These are phyloP conservation scores for Protea cynaroides DNA, from an alignment of 164 flowering plant species.

Conservation along the genomic window DNA sequence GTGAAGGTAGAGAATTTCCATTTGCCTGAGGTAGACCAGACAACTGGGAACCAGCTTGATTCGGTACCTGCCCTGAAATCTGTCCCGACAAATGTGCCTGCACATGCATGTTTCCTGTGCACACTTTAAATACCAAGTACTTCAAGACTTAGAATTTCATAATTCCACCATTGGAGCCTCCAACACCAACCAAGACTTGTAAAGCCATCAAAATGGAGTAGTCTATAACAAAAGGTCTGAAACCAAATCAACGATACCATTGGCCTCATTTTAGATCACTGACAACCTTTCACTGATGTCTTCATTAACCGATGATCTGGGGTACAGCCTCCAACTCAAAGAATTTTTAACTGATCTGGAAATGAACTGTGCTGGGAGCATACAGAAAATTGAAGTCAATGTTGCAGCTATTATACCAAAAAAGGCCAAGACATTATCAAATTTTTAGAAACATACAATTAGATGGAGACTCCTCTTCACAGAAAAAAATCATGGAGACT, in stretches of 20 bases:
- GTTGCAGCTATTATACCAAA: too few species aligned
- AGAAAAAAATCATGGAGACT: too few species aligned
- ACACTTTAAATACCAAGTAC: constrained; percentile 6
- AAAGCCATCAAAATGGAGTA: constrained; percentile 1
- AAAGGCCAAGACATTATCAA: too few species aligned
- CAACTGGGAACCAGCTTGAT: constrained; percentile 48
- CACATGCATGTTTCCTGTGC: constrained; percentile 21
- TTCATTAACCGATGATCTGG: constrained; percentile 4
- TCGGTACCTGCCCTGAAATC: constrained; percentile 71
- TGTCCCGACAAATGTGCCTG: constrained; percentile 69
- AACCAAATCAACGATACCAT: constrained; percentile 1
- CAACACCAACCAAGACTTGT: constrained; percentile 7
- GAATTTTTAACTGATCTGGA: neutral
- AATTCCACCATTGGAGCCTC: constrained; percentile 13
- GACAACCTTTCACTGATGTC: constrained; percentile 11
- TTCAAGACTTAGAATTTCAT: constrained; percentile 9
- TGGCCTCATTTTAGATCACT: constrained; percentile 3
- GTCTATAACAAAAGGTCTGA: constrained; percentile 2
- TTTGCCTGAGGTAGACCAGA: constrained; percentile 57
- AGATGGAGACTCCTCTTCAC: too few species aligned
- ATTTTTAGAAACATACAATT: too few species aligned
- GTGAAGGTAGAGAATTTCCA: constrained; percentile 43
- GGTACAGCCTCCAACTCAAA: constrained; percentile 2
- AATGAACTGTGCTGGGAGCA: neutral
- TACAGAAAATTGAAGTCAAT: neutral